These are phyloP conservation scores for Venustampulla echinocandica DNA, from an alignment of 495 filamentous ascomycete genomes.

Conservation along the genomic window DNA sequence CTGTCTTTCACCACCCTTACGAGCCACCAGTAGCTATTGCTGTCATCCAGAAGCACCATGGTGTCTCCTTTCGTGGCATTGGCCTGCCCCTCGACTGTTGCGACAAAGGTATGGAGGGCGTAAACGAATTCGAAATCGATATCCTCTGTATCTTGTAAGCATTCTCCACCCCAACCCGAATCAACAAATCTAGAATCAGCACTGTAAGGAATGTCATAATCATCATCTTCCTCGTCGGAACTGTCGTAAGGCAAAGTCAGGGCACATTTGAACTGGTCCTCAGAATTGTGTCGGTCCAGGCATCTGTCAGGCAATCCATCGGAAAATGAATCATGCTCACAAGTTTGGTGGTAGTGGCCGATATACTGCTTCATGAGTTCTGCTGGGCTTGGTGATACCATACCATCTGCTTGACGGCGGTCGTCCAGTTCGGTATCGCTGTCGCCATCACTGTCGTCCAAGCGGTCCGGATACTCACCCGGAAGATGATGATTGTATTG, in stretches of 20 bases:
- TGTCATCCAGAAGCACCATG: constrained; percentile 99
- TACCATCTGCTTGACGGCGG: no score
- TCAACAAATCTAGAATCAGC: constrained; percentile 51
- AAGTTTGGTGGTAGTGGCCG: constrained; percentile 11
- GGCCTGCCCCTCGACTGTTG: constrained; percentile 95
- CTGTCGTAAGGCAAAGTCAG: constrained; percentile 19
- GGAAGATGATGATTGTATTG: constrained; percentile 48
- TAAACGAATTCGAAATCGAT: constrained; percentile 99
- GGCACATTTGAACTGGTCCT: neutral
- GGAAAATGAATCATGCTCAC: neutral
- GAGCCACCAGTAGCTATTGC: constrained; percentile 99
- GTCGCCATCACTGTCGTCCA: constrained; percentile 20
- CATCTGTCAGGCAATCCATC: constrained; percentile 1
- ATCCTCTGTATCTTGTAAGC: constrained; percentile 82
- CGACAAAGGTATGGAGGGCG: constrained; percentile 93
- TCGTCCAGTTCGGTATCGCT: no score
- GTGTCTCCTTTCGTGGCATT: constrained; percentile 98
- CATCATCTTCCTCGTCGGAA: constrained; percentile 31
- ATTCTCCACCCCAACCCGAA: constrained; percentile 64
- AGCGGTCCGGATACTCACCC: constrained; percentile 46
- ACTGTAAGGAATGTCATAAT: constrained; percentile 44
- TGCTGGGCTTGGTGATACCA: no score
- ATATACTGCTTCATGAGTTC: neutral
- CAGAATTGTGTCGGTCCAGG: neutral
- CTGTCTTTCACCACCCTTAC: constrained; percentile 94